A percentile compares a stretch with the other conserved stretches of the same genome.
These are phyloP conservation scores for Maudiozyma saulgeensis DNA, from an alignment of 805 yeast species.

Conservation along the genomic window DNA sequence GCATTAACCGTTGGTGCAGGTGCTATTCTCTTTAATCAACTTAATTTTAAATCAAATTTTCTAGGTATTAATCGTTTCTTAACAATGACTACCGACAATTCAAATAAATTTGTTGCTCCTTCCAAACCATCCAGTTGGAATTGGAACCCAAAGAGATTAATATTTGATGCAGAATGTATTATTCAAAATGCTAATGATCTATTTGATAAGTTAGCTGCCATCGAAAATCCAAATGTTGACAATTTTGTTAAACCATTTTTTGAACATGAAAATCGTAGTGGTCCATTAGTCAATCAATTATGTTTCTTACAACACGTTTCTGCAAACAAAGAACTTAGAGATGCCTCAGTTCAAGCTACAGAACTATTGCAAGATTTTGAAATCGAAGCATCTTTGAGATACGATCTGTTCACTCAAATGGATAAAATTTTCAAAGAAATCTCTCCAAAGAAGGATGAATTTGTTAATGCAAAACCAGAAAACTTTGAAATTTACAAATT, in stretches of 20 bases:
- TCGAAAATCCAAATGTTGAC: constrained; percentile 45
- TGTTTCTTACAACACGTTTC: constrained; percentile 70
- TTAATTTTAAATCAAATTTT: not conserved
- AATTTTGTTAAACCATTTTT: constrained; percentile 46
- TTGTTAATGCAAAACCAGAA: constrained; percentile 3
- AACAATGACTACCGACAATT: not conserved
- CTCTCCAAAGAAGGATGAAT: constrained; percentile 17
- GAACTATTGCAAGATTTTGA: constrained; percentile 44
- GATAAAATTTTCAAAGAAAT: constrained; percentile 40
- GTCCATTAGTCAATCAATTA: constrained; percentile 40
- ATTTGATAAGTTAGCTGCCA: constrained; percentile 45
- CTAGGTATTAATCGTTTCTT: not conserved
- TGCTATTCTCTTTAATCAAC: not conserved
- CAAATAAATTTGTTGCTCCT: constrained; percentile 10
- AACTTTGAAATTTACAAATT: constrained; percentile 49
- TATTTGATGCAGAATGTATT: constrained; percentile 34
- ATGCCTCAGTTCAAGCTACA: constrained; percentile 59
- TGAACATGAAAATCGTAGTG: constrained; percentile 40
- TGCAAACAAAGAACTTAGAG: constrained; percentile 51
- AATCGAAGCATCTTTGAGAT: constrained; percentile 58
- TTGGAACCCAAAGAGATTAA: constrained; percentile 43
- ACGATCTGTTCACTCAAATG: constrained; percentile 54
- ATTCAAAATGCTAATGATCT: constrained; percentile 36
- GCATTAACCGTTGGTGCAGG: constrained; percentile 1
- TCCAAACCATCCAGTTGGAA: constrained; percentile 47